A percentile compares a stretch with the other conserved stretches of the same genome.
These are phyloP conservation scores for Apiotrichum laibachii DNA, from an alignment of 1,284 basidiomycete species.

Conservation along the genomic window DNA sequence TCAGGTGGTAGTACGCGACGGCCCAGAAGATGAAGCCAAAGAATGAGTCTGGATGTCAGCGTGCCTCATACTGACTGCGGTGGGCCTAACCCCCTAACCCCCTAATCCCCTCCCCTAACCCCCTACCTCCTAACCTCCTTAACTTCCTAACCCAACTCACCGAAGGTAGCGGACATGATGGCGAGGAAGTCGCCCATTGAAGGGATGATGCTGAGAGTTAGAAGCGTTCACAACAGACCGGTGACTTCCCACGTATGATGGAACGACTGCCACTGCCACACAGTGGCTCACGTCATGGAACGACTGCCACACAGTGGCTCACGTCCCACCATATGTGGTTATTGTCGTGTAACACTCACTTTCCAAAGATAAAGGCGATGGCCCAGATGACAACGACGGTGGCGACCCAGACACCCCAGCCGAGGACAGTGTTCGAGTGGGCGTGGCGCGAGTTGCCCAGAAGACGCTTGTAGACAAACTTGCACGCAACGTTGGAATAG, in stretches of 20 bases:
- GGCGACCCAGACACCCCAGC: conserved; percentile 61
- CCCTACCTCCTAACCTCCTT: too few species aligned
- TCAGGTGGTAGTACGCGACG: conserved; percentile 52
- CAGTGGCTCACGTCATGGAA: background rate
- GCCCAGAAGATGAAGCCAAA: conserved; percentile 54
- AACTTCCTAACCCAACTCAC: too few species aligned
- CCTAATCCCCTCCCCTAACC: too few species aligned
- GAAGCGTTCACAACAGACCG: background rate
- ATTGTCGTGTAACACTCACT: conserved; percentile 32
- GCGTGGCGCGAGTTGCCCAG: conserved; percentile 55
- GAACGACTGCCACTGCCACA: too few species aligned
- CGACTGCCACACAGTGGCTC: too few species aligned
- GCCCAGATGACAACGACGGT: conserved; percentile 62
- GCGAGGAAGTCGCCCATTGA: conserved; percentile 55
- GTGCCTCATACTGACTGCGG: too few species aligned
- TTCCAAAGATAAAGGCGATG: conserved; percentile 61
- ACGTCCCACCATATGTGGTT: too few species aligned
- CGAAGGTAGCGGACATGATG: conserved; percentile 46
- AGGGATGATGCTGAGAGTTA: conserved; percentile 36
- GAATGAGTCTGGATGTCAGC: too few species aligned
- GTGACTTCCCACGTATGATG: background rate
- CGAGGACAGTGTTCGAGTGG: conserved; percentile 59
- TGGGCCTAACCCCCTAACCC: too few species aligned
- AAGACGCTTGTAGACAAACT: conserved; percentile 50
- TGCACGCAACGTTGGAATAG: conserved; percentile 45